phyloP scores from a whole-genome alignment of 192 early-diverging fungal genomes.

The Linnemannia elongata region DNA sequence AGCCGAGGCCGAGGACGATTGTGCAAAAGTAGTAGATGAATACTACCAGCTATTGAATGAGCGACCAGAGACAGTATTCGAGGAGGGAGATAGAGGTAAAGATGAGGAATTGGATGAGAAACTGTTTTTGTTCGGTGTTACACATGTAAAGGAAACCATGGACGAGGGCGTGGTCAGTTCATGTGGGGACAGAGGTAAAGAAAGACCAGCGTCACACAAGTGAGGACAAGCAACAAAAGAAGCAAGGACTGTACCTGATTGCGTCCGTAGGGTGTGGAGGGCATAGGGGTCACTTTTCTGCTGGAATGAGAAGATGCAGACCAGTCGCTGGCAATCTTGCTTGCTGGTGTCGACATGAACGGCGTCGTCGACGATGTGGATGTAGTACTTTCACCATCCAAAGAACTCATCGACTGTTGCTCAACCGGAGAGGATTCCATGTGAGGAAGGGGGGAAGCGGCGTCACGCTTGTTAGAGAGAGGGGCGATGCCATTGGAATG shows the following conservation, averaged over 20 bases:
- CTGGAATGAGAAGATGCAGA: background rate
- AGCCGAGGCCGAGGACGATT: conserved; percentile 20
- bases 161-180: background rate
- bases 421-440: background rate
- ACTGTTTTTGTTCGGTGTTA: background rate
- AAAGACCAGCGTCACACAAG: background rate
- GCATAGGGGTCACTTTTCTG: background rate
- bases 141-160: background rate
- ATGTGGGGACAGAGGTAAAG: background rate
- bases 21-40: conserved; percentile 31
- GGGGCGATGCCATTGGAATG: background rate
- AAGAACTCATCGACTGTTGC: background rate
- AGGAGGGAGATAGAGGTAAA: background rate
- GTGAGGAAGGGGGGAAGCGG: background rate
- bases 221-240: background rate
- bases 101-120: background rate
- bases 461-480: background rate
- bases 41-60: background rate
- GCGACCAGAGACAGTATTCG: background rate
- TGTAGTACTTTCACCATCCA: background rate
- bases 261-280: background rate
- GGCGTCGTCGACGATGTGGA: background rate
- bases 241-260: conserved; percentile 10
- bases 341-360: background rate
- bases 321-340: background rate